phyloP scores from a whole-genome alignment of 768 basidiomycete genomes.

The Leccinum truebloodii region DNA sequence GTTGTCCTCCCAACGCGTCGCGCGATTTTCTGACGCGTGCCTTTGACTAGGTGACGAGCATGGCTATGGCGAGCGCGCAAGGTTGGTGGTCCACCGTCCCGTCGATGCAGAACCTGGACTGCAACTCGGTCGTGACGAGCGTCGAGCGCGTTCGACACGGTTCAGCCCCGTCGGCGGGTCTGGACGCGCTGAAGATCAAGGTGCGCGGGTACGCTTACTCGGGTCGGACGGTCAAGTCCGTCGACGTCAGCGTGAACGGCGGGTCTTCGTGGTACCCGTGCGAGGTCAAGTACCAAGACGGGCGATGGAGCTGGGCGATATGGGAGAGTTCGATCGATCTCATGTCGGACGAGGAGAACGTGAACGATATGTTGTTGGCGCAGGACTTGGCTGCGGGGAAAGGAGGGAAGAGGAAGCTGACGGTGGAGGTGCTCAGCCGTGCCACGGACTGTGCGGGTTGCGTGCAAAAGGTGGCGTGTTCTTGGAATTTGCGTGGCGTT shows the following conservation, averaged over 20 bases:
- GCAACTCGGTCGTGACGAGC: conserved; percentile 60
- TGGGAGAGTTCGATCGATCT: conserved; percentile 57
- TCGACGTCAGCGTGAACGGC: conserved; percentile 54
- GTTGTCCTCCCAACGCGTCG: conserved; percentile 9
- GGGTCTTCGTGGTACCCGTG: conserved; percentile 54
- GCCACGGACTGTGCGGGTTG: conserved; percentile 52
- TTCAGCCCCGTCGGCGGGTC: conserved; percentile 4
- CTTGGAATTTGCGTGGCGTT: conserved; percentile 72
- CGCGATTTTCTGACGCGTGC: background rate
- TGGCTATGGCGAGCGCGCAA: conserved; percentile 26
- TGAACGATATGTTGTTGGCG: conserved; percentile 11
- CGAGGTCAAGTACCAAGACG: conserved; percentile 57
- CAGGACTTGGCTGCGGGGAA: conserved; percentile 5
- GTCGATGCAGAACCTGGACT: conserved; percentile 55
- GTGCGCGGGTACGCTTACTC: conserved; percentile 62
- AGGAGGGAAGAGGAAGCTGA: conserved; percentile 16
- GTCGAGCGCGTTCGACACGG: conserved; percentile 8
- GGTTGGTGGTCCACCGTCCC: conserved; percentile 56
- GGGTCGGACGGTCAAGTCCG: conserved; percentile 43
- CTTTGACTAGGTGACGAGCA: conserved; percentile 23
- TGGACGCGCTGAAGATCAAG: conserved; percentile 26
- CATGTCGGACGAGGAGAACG: conserved; percentile 22
- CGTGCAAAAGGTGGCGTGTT: conserved; percentile 47
- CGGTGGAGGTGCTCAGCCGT: conserved; percentile 41
- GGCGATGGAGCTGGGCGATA: conserved; percentile 73